These are phyloP conservation scores for Fusarium cicatricum DNA, from an alignment of 2,329 filamentous ascomycete species.

Conservation along the genomic window DNA sequence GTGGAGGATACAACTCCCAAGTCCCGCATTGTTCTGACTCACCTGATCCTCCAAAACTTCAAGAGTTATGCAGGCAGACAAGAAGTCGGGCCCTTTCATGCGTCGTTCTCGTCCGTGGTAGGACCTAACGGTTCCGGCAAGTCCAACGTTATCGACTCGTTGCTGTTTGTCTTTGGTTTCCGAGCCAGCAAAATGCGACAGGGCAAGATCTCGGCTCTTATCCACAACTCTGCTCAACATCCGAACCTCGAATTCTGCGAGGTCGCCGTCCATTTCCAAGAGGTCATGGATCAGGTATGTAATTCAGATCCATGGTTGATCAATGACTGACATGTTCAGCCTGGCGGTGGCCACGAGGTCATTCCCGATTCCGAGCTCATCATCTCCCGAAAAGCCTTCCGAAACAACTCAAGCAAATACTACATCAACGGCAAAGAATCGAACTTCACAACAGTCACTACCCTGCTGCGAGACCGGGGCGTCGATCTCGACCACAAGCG, in stretches of 20 bases:
- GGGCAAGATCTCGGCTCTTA: slow-evolving; percentile 96
- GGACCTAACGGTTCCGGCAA: slow-evolving; percentile 98
- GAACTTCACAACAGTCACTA: slow-evolving; percentile 91
- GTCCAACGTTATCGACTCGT: slow-evolving; percentile 97
- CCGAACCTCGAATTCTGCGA: slow-evolving; percentile 91
- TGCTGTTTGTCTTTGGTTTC: slow-evolving; percentile 99
- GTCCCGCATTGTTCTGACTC: slow-evolving; percentile 89
- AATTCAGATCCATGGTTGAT: too few relatives aligned
- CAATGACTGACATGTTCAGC: slow-evolving; percentile 54
- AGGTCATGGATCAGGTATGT: slow-evolving; percentile 83
- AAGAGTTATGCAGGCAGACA: slow-evolving; percentile 98
- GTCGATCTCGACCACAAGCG: slow-evolving; percentile 98
- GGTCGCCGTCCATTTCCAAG: slow-evolving; percentile 95
- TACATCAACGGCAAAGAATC: slow-evolving; percentile 92
- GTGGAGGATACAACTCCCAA: slow-evolving; percentile 81
- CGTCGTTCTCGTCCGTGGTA: slow-evolving; percentile 97
- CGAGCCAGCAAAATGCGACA: slow-evolving; percentile 99
- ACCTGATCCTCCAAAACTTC: slow-evolving; percentile 94
- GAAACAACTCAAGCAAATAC: slow-evolving; percentile 98
- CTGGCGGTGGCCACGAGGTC: slow-evolving; percentile 76
- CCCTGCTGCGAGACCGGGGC: slow-evolving; percentile 83
- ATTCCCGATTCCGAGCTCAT: slow-evolving; percentile 86
- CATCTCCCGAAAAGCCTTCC: slow-evolving; percentile 92
- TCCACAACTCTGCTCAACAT: slow-evolving; percentile 92
- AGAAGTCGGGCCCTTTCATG: slow-evolving; percentile 94